A percentile compares a stretch with the other conserved stretches of the same genome.
phyloP scores from a whole-genome alignment of 1,139 yeast genomes.

The Petasospora fabianii region DNA sequence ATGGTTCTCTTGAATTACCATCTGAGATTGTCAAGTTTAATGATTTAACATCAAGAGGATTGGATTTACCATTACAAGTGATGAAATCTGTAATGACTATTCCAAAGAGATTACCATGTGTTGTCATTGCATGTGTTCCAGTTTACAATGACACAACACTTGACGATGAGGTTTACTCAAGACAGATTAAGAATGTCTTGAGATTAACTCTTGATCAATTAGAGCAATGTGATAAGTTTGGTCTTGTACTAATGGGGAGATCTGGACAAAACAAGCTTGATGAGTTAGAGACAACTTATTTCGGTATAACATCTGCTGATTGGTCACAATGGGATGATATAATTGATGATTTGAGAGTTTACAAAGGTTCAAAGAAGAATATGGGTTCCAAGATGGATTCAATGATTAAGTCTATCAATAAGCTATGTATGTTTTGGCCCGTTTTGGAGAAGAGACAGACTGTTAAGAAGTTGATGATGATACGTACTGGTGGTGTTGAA shows the following conservation, averaged over 20 bases:
- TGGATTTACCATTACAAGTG: slow-evolving; percentile 39
- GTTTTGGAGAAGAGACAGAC: slow-evolving; percentile 8
- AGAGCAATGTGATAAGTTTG: slow-evolving; percentile 46
- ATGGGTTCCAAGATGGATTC: slow-evolving; percentile 12
- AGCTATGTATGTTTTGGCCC: slow-evolving; percentile 9
- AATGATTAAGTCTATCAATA: slow-evolving; percentile 11
- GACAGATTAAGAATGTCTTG: slow-evolving; percentile 31
- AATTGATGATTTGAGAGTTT: slow-evolving; percentile 40
- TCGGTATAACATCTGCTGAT: slow-evolving; percentile 47
- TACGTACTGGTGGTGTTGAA: slow-evolving; percentile 9
- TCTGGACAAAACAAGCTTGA: slow-evolving; percentile 30
- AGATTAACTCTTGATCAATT: slow-evolving; percentile 32
- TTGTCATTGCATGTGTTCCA: slow-evolving; percentile 46
- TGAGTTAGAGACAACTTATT: slow-evolving; percentile 33
- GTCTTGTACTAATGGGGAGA: slow-evolving; percentile 51
- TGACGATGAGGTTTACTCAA: slow-evolving; percentile 36
- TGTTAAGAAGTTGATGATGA: slow-evolving; percentile 19
- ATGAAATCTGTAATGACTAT: slow-evolving; percentile 37
- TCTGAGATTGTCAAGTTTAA: slow-evolving; percentile 38
- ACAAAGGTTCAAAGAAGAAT: slow-evolving; percentile 8
- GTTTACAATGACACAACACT: slow-evolving; percentile 35
- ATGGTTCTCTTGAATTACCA: slow-evolving; percentile 33
- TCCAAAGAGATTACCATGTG: slow-evolving; percentile 41
- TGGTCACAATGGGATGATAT: slow-evolving; percentile 60
- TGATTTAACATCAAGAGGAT: slow-evolving; percentile 34